A percentile compares a stretch with the other conserved stretches of the same genome.
phyloP scores from a whole-genome alignment of 2,329 filamentous ascomycete genomes.

The Sporothrix pseudoabietina region DNA sequence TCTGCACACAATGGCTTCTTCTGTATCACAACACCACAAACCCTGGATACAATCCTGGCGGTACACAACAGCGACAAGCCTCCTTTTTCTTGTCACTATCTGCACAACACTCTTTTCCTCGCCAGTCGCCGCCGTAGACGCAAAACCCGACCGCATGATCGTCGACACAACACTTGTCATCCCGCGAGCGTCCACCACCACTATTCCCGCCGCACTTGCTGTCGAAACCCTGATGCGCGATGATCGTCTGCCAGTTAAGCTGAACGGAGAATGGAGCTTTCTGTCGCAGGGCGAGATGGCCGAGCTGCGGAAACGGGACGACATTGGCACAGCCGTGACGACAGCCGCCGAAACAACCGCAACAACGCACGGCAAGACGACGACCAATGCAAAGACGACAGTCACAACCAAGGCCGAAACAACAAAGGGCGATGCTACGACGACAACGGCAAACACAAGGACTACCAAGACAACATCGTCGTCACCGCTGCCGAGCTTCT shows the following conservation, averaged over 20 bases:
- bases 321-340: slow-evolving; percentile 29
- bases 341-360: slow-evolving; percentile 26
- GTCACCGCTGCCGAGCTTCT: slow-evolving; percentile 61
- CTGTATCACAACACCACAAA: slow-evolving; percentile 31
- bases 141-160: slow-evolving; percentile 23
- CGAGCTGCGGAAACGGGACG: slow-evolving; percentile 35
- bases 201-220: slow-evolving; percentile 32
- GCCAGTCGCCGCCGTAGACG: slow-evolving; percentile 26
- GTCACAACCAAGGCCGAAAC: slow-evolving; percentile 21
- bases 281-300: slow-evolving; percentile 42
- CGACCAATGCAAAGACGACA: slow-evolving; percentile 31
- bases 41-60: slow-evolving; percentile 40
- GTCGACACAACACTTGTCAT: slow-evolving; percentile 33
- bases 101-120: slow-evolving; percentile 36
- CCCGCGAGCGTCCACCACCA: slow-evolving; percentile 28
- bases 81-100: slow-evolving; percentile 37
- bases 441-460: slow-evolving; percentile 33
- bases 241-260: slow-evolving; percentile 42
- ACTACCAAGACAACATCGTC: slow-evolving; percentile 40
- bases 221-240: slow-evolving; percentile 44
- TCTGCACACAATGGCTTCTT: slow-evolving; percentile 25
- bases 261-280: slow-evolving; percentile 44
- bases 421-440: slow-evolving; percentile 28
- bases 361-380: slow-evolving; percentile 29
- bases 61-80: slow-evolving; percentile 15